Evolutionary conservation across 73 alveolate species (phyloP).

Genomic region (Halteria grandinella): DNA sequence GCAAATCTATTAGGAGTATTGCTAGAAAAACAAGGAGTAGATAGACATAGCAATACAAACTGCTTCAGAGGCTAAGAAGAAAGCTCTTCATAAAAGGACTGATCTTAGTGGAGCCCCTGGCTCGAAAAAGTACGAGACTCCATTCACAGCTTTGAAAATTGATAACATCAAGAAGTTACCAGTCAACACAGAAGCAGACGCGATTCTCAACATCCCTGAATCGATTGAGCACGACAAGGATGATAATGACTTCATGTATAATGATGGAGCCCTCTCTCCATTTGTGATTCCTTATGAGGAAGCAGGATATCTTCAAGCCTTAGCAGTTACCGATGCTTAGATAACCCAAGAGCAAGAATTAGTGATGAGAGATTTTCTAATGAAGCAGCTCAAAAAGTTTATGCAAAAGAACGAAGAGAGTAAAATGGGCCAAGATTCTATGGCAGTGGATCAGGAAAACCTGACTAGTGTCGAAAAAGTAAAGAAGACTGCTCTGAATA

Average conservation of each 20-base stretch:
- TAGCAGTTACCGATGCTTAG: constrained; percentile 35
- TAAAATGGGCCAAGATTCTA: too few relatives aligned
- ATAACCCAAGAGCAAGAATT: not conserved
- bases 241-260: not conserved
- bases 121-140: constrained; percentile 29
- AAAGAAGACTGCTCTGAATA: constrained; percentile 15
- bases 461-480: constrained; percentile 10
- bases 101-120: too few relatives aligned
- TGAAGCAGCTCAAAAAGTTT: constrained; percentile 34
- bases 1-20: constrained; percentile 76
- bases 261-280: constrained; percentile 64
- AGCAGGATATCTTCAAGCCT: constrained; percentile 57
- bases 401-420: constrained; percentile 11
- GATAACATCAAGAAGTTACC: constrained; percentile 41
- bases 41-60: constrained; percentile 60
- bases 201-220: not conserved
- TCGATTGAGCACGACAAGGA: not conserved
- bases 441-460: not conserved
- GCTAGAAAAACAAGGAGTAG: constrained; percentile 72
- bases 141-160: not conserved
- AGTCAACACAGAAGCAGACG: not conserved
- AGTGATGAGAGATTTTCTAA: constrained; percentile 54
- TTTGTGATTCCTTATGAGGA: constrained; percentile 52
- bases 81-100: not conserved
- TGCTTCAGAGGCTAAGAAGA: constrained; percentile 16